A percentile compares a stretch with the other conserved stretches of the same genome.
Evolutionary conservation across 352 stramenopile genomes (phyloP).

Genomic region (Pilasporangium apinafurcum): DNA sequence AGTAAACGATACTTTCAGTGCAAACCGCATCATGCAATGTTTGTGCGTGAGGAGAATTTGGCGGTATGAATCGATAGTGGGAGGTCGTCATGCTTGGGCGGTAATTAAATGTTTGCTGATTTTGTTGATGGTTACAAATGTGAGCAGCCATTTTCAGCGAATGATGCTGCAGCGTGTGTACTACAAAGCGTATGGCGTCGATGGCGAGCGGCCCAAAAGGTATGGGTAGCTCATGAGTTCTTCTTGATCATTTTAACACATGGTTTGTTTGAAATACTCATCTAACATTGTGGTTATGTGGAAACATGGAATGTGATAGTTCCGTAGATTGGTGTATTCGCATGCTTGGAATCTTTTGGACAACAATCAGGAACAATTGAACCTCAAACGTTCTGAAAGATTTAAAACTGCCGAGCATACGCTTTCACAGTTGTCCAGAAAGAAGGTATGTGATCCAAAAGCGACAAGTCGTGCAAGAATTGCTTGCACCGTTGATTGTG

Average conservation of each 20-base stretch:
- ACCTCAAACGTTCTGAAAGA: constrained; percentile 81
- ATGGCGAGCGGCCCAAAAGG: constrained; percentile 66
- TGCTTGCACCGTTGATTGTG: not conserved
- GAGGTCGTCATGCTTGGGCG: not conserved
- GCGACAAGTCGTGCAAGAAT: not conserved
- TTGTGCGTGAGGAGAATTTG: constrained; percentile 78
- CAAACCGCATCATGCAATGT: constrained; percentile 74
- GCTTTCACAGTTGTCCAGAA: constrained; percentile 66
- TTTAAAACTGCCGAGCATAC: constrained; percentile 82
- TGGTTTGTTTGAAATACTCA: no score
- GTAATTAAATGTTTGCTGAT: not conserved
- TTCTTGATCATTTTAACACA: no score
- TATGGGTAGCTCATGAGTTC: no score
- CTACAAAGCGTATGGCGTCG: constrained; percentile 75
- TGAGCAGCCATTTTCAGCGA: constrained; percentile 61
- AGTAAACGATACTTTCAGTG: constrained; percentile 79
- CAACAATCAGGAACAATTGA: constrained; percentile 88
- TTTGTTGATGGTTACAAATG: not conserved
- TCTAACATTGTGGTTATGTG: not conserved
- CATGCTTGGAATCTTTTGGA: constrained; percentile 88
- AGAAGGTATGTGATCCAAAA: constrained; percentile 30
- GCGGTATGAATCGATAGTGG: constrained; percentile 21
- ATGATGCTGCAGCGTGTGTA: constrained; percentile 66
- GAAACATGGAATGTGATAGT: no score
- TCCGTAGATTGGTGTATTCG: constrained; percentile 72